Evolutionary conservation across 1,284 basidiomycete genomes (phyloP), one percentile per base, ranked within the genome.

Genomic region (Meira nashicola): DNA sequence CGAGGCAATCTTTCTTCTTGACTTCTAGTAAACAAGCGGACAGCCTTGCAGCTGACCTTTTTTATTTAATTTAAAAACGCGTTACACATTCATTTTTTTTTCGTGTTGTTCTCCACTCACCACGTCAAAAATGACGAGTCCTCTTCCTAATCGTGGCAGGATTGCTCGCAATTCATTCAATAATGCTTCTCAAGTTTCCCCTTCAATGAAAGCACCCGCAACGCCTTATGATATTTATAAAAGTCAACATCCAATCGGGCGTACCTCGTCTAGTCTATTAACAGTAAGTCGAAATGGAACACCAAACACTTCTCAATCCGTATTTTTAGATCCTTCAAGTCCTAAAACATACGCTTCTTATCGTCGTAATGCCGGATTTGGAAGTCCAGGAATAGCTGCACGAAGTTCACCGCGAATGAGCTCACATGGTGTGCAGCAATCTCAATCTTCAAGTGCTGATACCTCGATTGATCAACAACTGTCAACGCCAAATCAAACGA

Each of bases 191-290:
- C 28, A 33, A 4, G 28, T 8, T 33, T 33, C 28, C 8, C 28
- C 28, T 33, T 33, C 28, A 33, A 33, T 33, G 28, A 33, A 23
- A 40, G 19, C 54, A 25, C 28, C 54, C 1, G 41, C 54, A n/a
- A 55, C 54, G 7, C 54, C 54, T 1, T 55, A 55, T 25, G 54
- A 39, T 19, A 39, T 55, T 23, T 55, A 52, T 37, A 38, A 55
- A 43, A 38, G 41, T 17, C n/a, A 39, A 19, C 6, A 55, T 28
- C 49, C 11, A 25, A 17, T 25, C 19, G 49, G 33, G 3, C 49
- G 15, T 17, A 25, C 19, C 9, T 46, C 43, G 9, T 33, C 19
- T 10, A 51, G 2, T 33, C 19, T 38, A 19, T 21, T 25, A 10
- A 28, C 37, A 7, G 49, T 12, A 17, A 51, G 28, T 33, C 28